A percentile compares a stretch with the other conserved stretches of the same genome.
Evolutionary conservation across 2,329 filamentous ascomycete species (phyloP).

Genomic region (Colletotrichum zoysiae): DNA sequence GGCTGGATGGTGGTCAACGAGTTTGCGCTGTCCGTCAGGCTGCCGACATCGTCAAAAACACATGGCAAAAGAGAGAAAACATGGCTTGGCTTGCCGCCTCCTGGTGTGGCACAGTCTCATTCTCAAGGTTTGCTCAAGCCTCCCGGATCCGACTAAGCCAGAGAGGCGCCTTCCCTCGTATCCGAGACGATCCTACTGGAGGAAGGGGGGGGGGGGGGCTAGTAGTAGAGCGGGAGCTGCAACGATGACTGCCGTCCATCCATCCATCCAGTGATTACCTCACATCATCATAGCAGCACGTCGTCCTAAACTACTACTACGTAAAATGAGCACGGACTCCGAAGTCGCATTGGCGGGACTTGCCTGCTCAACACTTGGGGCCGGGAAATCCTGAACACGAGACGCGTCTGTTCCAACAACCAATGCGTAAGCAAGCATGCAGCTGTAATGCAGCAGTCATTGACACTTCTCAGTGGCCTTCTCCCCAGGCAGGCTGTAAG

Average conservation of each 20-base stretch:
- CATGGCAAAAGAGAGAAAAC: neutral
- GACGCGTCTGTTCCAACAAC: constrained; percentile 1
- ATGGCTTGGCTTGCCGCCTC: constrained; percentile 1
- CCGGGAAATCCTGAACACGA: constrained; percentile 8
- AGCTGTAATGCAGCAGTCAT: constrained; percentile 8
- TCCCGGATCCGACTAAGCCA: constrained; percentile 11
- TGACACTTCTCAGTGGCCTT: neutral
- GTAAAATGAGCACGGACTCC: constrained; percentile 25
- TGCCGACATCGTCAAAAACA: neutral
- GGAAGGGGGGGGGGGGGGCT: neutral
- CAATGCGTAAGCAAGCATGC: constrained; percentile 2
- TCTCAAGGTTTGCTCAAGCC: neutral
- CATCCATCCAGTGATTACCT: constrained; percentile 11
- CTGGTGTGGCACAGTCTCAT: neutral
- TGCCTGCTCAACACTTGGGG: constrained; percentile 5
- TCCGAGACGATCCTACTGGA: neutral
- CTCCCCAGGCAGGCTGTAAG: neutral
- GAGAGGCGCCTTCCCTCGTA: neutral
- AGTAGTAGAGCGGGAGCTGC: constrained; percentile 1
- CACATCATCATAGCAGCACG: constrained; percentile 22
- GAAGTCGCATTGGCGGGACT: constrained; percentile 11
- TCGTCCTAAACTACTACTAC: neutral
- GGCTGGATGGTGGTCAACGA: neutral
- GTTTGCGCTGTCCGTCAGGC: neutral
- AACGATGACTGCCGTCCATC: neutral